phyloP scores from a whole-genome alignment of 2,329 filamentous ascomycete species.

The Alternaria conjuncta region DNA sequence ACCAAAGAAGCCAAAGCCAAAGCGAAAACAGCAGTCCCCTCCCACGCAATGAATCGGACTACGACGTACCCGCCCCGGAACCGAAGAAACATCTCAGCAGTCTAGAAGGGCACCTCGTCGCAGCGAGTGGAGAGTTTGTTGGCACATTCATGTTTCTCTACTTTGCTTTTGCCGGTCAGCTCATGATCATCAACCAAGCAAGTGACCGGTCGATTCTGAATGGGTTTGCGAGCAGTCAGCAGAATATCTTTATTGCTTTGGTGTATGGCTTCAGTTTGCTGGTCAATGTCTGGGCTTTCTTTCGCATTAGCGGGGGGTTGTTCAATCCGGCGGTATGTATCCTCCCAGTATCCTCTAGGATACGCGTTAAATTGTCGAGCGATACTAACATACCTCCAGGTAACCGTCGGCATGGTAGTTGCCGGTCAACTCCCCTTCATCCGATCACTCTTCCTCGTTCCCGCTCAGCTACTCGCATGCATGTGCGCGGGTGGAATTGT shows the following conservation, averaged over 20 bases:
- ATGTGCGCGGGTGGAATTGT: conserved; percentile 36
- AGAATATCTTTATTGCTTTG: conserved; percentile 37
- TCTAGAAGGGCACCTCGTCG: conserved; percentile 30
- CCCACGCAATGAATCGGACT: not conserved
- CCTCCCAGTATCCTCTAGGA: not conserved
- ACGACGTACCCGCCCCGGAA: conserved; percentile 1
- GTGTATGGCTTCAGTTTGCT: conserved; percentile 38
- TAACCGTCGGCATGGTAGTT: conserved; percentile 35
- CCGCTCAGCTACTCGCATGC: conserved; percentile 28
- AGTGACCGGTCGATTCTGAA: conserved; percentile 21
- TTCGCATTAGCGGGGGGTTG: conserved; percentile 33
- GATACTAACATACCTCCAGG: conserved; percentile 9
- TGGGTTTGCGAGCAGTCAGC: conserved; percentile 23
- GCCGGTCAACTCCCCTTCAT: conserved; percentile 21
- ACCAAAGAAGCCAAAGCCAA: not conserved
- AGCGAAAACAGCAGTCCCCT: not conserved
- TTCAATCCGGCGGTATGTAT: conserved; percentile 27
- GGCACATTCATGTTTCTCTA: conserved; percentile 44
- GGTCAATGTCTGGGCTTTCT: conserved; percentile 44
- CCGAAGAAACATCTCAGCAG: conserved; percentile 15
- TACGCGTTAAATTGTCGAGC: not conserved
- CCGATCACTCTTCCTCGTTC: conserved; percentile 28
- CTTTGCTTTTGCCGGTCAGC: conserved; percentile 37
- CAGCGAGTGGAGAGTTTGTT: conserved; percentile 37
- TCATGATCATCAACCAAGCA: conserved; percentile 31